A percentile compares a stretch with the other conserved stretches of the same genome.
These are phyloP conservation scores for Aurinia saxatilis DNA, from an alignment of 345 rosid species.

Conservation along the genomic window DNA sequence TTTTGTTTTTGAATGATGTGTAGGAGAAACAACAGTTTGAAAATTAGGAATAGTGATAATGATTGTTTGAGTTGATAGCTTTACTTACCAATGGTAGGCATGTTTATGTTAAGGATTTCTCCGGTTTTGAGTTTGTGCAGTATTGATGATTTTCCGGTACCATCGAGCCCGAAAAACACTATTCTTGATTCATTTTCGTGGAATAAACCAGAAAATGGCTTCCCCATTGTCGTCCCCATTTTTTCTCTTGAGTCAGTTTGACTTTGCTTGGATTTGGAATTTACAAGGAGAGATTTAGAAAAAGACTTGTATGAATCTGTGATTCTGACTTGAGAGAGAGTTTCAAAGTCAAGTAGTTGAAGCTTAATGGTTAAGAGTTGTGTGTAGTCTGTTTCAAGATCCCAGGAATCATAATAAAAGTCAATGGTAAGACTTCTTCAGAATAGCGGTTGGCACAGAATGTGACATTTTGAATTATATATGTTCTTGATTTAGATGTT, in stretches of 20 bases:
- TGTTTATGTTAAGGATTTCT: background rate
- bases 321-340: background rate
- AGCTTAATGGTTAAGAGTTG: background rate
- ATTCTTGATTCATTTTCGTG: slow-evolving; percentile 7
- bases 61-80: background rate
- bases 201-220: slow-evolving; percentile 8
- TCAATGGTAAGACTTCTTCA: background rate
- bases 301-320: background rate
- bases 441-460: too few relatives aligned
- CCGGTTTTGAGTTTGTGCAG: slow-evolving; percentile 25
- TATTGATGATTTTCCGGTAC: slow-evolving; percentile 25
- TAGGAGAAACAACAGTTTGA: background rate
- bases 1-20: background rate
- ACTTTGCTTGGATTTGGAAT: background rate
- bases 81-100: slow-evolving; percentile 6
- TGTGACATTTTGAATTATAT: too few relatives aligned
- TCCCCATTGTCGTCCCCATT: slow-evolving; percentile 17
- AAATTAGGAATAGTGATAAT: background rate
- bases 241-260: background rate
- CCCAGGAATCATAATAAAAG: background rate
- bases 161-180: slow-evolving; percentile 8
- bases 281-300: too few relatives aligned
- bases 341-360: background rate
- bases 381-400: background rate
- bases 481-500: too few relatives aligned